These are phyloP conservation scores for Acer campestre DNA, from an alignment of 345 rosid species.

Conservation along the genomic window DNA sequence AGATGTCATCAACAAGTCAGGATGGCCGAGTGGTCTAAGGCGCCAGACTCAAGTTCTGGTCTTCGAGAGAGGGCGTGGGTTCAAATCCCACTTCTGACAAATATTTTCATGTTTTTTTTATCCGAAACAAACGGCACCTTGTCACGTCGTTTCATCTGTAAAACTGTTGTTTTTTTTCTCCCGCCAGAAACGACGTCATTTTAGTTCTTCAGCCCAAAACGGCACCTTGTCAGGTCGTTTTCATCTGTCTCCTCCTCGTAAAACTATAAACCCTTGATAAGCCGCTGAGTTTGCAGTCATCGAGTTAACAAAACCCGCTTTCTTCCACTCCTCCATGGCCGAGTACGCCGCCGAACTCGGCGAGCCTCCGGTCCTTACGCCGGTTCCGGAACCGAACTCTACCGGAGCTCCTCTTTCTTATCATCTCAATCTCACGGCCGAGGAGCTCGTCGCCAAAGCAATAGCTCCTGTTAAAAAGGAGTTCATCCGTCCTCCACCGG, in stretches of 20 bases:
- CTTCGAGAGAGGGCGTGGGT: constrained; percentile 22
- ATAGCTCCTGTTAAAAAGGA: constrained; percentile 81
- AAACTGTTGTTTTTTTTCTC: no score
- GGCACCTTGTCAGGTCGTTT: not conserved
- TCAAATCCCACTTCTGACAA: constrained; percentile 25
- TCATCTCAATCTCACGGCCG: constrained; percentile 39
- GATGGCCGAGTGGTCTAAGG: constrained; percentile 92
- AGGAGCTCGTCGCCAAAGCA: constrained; percentile 72
- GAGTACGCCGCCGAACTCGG: constrained; percentile 17
- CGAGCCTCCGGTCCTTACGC: not conserved
- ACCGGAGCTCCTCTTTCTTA: constrained; percentile 45
- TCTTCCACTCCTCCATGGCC: constrained; percentile 11
- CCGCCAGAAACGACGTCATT: no score
- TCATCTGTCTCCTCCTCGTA: no score
- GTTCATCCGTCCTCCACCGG: constrained; percentile 71
- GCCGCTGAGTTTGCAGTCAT: not conserved
- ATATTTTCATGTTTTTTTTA: accelerated
- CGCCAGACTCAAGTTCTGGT: constrained; percentile 91
- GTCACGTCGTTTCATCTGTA: not conserved
- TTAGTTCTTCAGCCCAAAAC: not conserved
- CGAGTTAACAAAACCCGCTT: not conserved
- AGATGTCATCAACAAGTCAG: constrained; percentile 33
- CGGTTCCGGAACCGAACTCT: constrained; percentile 33
- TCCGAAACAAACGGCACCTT: not conserved
- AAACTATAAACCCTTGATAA: not conserved